Conservation (phyloP, 1,284 basidiomycete species). For the Ceraceosorus guamensis region DNA sequence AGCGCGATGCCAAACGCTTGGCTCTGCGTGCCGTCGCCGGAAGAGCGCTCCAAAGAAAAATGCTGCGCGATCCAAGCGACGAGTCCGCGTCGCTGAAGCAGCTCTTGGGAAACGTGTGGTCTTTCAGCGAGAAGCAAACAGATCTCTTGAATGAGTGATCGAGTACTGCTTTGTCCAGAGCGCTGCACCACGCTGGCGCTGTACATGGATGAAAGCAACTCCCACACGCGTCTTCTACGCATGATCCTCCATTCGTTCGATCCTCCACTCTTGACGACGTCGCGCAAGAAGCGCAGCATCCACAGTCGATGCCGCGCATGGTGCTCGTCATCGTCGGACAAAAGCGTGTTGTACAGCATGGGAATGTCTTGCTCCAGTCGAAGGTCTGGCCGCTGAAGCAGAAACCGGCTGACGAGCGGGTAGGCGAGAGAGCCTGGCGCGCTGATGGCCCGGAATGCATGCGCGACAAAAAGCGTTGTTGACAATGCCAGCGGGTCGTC, state of each 20-base stretch:
- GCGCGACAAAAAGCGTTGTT: constrained; percentile 69
- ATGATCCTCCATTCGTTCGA: constrained; percentile 72
- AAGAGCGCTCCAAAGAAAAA: constrained; percentile 12
- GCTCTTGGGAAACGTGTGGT: constrained; percentile 20
- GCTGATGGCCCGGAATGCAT: constrained; percentile 69
- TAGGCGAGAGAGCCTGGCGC: constrained; percentile 73
- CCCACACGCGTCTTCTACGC: constrained; percentile 76
- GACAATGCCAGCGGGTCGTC: constrained; percentile 59
- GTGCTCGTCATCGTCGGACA: constrained; percentile 65
- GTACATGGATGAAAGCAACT: constrained; percentile 72
- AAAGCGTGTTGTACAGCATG: constrained; percentile 75
- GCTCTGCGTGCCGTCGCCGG: too few species aligned
- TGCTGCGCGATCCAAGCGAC: constrained; percentile 32
- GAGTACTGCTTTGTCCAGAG: not conserved
- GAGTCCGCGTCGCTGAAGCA: constrained; percentile 21
- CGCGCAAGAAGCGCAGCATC: constrained; percentile 76
- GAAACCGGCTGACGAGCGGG: constrained; percentile 68
- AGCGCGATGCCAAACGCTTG: too few species aligned
- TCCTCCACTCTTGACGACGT: constrained; percentile 62
- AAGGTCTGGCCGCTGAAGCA: constrained; percentile 70
- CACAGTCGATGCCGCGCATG: constrained; percentile 70
- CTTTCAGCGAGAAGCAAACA: constrained; percentile 12
- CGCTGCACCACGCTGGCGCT: constrained; percentile 51
- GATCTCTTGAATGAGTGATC: constrained; percentile 9
- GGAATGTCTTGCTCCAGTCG: constrained; percentile 73